A percentile compares a stretch with the other conserved stretches of the same genome.
Conservation (phyloP, 257 asterid species). For the Solanum corneliomulleri region DNA sequence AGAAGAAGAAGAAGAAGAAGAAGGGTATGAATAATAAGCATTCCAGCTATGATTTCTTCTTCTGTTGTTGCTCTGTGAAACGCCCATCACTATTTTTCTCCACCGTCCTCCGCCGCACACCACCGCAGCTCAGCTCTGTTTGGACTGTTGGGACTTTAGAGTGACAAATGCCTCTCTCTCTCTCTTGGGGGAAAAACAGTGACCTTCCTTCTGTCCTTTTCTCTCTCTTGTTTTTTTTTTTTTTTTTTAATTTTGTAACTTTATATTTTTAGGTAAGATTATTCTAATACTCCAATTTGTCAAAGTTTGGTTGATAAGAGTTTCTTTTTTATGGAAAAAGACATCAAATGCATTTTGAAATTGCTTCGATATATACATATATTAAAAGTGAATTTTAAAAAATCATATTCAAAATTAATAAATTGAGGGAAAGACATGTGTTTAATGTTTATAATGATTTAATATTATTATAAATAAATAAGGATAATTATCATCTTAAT, state of each 20-base stretch:
- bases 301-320: not conserved
- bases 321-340: not conserved
- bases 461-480: too few species aligned
- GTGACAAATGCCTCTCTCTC: not conserved
- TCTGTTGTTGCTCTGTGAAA: conserved; percentile 3
- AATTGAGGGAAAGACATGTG: not conserved
- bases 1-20: not conserved
- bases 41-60: conserved; percentile 4
- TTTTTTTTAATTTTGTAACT: too few species aligned
- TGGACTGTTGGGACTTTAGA: not conserved
- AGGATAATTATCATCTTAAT: not conserved
- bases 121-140: not conserved
- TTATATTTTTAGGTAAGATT: not conserved
- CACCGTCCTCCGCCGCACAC: not conserved
- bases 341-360: not conserved
- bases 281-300: not conserved
- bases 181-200: not conserved
- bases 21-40: conserved; percentile 8
- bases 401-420: not conserved
- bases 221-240: not conserved
- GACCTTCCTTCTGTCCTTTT: not conserved
- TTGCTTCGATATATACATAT: not conserved
- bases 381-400: not conserved
- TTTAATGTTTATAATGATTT: too few species aligned
- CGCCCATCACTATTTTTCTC: not conserved